Base-by-base conservation (phyloP, 2,329 filamentous ascomycete genomes). In the Leptographium wingfieldii region DNA sequence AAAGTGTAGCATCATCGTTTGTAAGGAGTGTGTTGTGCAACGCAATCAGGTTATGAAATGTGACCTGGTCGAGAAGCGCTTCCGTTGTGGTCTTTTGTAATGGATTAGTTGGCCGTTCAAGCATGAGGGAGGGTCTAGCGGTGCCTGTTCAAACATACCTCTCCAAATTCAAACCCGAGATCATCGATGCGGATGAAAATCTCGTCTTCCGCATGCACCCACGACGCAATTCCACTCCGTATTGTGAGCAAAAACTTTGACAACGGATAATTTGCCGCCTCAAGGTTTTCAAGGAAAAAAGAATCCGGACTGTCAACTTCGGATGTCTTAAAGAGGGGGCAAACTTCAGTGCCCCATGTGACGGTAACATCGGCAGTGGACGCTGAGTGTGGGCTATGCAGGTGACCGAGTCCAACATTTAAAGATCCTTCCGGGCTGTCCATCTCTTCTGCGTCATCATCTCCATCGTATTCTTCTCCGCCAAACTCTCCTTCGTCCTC, bases 131-230 rank as follows among this genome's bases (percentile, higher is more conserved):
- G 22, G 25, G n/a, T 22, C 4, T 22, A 27, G 38, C 3, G 14
- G 38, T 19, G 33, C 25, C 40, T 27, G 56, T 19, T 11, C 9
- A n/a, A 1, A 63, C 74, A 63, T 69, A 78, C 77, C 70, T 81
- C 78, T 25, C 76, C 71, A 67, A 80, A 80, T 67, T 81, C 78
- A 38, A 81, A 70, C 10, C 76, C 77, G 49, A 81, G 73, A 61
- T 79, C 75, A 33, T 80, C 77, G 55, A 81, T 69, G 61, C 78
- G 76, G 49, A 80, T 72, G n/a, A 76, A 71, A 51, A 81, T 68
- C 60, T 81, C 78, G 58, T 81, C 78, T 22, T 74, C 71, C 3
- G 69, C 60, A 5, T 69, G 68, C 3, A 81, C 67, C 58, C 80
- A 79, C 48, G 74, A 71, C 22, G 69, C 67, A 16, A 81, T 71